A percentile compares a stretch with the other conserved stretches of the same genome.
Conservation (phyloP, 2,329 filamentous ascomycete genomes). For the Fusarium sp. region DNA sequence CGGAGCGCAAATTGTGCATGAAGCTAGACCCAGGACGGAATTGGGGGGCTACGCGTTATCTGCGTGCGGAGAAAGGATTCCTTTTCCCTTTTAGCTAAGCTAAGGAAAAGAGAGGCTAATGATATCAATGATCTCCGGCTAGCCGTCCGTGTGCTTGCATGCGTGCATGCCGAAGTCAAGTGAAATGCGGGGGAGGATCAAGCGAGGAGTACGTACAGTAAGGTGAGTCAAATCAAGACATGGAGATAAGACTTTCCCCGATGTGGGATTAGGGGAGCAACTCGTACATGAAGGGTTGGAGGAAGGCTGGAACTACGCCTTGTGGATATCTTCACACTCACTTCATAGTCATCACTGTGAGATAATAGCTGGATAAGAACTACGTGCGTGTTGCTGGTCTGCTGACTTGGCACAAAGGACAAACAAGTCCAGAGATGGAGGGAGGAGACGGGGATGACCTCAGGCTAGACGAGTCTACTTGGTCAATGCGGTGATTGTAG, state of each 20-base stretch:
- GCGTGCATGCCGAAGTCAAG: constrained; percentile 1
- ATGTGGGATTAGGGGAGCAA: constrained; percentile 33
- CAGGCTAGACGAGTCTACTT: not conserved
- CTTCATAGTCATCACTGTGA: constrained; percentile 4
- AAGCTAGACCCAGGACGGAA: constrained; percentile 17
- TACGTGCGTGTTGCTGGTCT: not conserved
- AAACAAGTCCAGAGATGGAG: not conserved
- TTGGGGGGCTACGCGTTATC: constrained; percentile 28
- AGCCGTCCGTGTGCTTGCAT: constrained; percentile 1
- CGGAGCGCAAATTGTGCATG: constrained; percentile 38
- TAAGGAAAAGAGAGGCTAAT: not conserved
- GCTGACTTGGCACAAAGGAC: constrained; percentile 13
- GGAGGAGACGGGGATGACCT: not conserved
- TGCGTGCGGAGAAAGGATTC: constrained; percentile 32
- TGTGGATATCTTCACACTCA: constrained; percentile 24
- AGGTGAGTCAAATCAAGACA: not conserved
- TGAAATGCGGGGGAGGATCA: constrained; percentile 32
- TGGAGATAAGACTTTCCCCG: constrained; percentile 36
- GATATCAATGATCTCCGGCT: constrained; percentile 30
- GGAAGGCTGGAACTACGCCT: constrained; percentile 19
- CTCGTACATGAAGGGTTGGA: constrained; percentile 37
- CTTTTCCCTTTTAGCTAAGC: not conserved
- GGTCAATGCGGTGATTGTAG: constrained; percentile 3
- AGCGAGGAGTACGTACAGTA: not conserved
- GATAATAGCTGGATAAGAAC: constrained; percentile 11